A percentile compares a stretch with the other conserved stretches of the same genome.
These are phyloP conservation scores for Prunus armeniaca DNA, from an alignment of 306 rosid genomes.

Conservation along the genomic window DNA sequence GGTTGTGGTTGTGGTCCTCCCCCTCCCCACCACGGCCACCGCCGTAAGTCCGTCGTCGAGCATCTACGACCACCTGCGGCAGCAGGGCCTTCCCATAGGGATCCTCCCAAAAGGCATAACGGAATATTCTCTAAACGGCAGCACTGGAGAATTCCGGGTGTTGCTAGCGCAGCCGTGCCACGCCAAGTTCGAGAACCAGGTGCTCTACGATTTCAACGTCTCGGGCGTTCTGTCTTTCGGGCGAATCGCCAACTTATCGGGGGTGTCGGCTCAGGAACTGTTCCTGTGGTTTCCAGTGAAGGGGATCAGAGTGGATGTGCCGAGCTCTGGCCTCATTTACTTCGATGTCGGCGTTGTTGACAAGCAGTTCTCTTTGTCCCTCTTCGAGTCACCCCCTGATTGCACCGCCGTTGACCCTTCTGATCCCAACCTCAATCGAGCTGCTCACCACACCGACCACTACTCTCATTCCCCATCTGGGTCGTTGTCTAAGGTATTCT, in stretches of 20 bases:
- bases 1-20: not conserved
- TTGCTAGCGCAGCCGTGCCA: constrained; percentile 57
- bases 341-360: constrained; percentile 92
- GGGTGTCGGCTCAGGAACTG: constrained; percentile 79
- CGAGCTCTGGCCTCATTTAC: constrained; percentile 68
- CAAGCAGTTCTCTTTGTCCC: constrained; percentile 80
- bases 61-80: constrained; percentile 66
- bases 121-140: constrained; percentile 34
- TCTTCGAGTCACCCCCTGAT: constrained; percentile 70
- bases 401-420: constrained; percentile 49
- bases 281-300: constrained; percentile 87
- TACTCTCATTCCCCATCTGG: not conserved
- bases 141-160: constrained; percentile 51
- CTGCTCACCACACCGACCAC: not conserved
- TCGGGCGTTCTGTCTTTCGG: constrained; percentile 55
- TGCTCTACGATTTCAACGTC: constrained; percentile 73
- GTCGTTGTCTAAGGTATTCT: not conserved
- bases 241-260: constrained; percentile 60
- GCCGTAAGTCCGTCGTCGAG: constrained; percentile 16
- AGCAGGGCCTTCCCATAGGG: constrained; percentile 78
- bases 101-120: constrained; percentile 72
- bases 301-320: constrained; percentile 75
- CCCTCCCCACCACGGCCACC: constrained; percentile 9
- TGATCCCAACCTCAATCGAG: constrained; percentile 10
- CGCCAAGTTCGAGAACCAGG: constrained; percentile 89